Evolutionary conservation across 2,329 filamentous ascomycete genomes (phyloP), one percentile per base, ranked within the genome.

Genomic region (Dichotomopilus funicola): DNA sequence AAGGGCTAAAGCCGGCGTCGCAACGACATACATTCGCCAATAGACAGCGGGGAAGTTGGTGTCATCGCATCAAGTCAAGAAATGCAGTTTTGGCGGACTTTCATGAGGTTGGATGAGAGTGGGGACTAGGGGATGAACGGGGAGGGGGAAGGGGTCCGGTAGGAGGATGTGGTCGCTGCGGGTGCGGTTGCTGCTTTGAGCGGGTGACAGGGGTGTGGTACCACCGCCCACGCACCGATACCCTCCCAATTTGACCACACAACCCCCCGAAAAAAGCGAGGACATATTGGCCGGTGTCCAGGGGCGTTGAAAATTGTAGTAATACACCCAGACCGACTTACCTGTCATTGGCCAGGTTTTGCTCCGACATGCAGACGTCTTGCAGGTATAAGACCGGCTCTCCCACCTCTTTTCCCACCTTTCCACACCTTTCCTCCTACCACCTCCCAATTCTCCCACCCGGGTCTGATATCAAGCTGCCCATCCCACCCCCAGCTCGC

Each of bases 331-430:
- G n/a, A 5, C 12, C 31, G 6, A 6, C 11, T n/a, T 9, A 6
- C 13, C n/a, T n/a, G n/a, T 51, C 27, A 55, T 58, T 58, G 56
- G 56, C 37, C 36, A 31, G 31, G 1, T 12, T 38, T 19, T 31
- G n/a, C 34, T 35, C 13, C 19, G 13, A 13, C 13, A 35, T 55
- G 45, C 49, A 55, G 13, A 42, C 19, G 13, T 13, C 13, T 40
- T 55, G 45, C 49, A 55, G 13, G 46, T 58, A 58, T 58, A 55
- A 55, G 51, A 51, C 53, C 41, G 13, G 1, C 10, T 36, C 49
- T 47, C 56, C 49, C 53, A 34, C 46, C 41, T 38, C 47, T 53
- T 53, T 47, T 34, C 31, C 45, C 40, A 36, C 46, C 48, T 19
- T 2, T 27, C 33, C n/a, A 35, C 36, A 27, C 38, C 40, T 54